These are phyloP conservation scores for Aurantiochytrium sp. DNA, from an alignment of 108 stramenopile species.

Conservation along the genomic window DNA sequence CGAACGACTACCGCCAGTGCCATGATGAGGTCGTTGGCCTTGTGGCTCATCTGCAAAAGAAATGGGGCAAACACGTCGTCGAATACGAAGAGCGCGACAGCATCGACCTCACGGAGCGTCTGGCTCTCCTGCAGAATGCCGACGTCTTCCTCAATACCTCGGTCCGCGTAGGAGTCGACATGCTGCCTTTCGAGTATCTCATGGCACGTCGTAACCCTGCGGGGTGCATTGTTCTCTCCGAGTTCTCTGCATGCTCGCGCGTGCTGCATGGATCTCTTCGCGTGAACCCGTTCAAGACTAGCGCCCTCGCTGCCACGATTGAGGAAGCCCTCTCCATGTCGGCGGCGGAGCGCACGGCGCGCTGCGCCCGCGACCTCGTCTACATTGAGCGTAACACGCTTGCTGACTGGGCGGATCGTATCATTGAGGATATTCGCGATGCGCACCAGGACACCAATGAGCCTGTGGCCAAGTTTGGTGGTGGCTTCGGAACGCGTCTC, in stretches of 20 bases:
- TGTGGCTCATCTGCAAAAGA: background rate
- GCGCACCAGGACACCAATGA: background rate
- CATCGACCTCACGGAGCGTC: background rate
- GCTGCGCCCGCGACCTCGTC: background rate
- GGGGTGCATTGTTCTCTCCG: constrained; percentile 47
- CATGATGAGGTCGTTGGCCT: background rate
- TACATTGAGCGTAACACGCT: background rate
- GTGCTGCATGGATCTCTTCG: constrained; percentile 85
- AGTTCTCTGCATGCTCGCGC: constrained; percentile 70
- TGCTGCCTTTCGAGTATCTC: background rate
- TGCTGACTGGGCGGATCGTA: constrained; percentile 12
- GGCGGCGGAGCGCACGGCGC: constrained; percentile 7
- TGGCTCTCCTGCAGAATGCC: background rate
- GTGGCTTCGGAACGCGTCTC: constrained; percentile 57
- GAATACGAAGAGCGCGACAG: constrained; percentile 23
- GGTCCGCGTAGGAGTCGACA: background rate
- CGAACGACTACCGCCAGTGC: background rate
- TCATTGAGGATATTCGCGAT: constrained; percentile 23
- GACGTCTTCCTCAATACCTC: background rate
- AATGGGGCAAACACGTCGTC: constrained; percentile 15
- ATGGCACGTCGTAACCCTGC: background rate
- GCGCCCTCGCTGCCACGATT: constrained; percentile 29
- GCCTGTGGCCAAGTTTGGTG: background rate
- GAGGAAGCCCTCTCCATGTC: constrained; percentile 17
- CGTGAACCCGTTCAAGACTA: constrained; percentile 53